Evolutionary conservation across 2,329 filamentous ascomycete species (phyloP).

Genomic region (Fusarium phyllophilum): DNA sequence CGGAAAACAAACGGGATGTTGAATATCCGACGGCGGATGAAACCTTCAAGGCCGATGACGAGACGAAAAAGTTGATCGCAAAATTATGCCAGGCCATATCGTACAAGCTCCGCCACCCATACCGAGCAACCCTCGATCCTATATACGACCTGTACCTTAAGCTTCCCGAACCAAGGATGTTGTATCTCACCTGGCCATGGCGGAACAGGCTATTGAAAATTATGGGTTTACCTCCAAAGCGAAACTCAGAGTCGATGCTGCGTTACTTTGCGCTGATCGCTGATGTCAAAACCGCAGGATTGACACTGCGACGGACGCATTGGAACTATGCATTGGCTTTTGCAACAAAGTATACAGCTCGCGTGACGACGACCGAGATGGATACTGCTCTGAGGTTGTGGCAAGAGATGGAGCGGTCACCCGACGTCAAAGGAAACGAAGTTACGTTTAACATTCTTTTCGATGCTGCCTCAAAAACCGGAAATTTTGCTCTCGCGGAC

Average conservation of each 20-base stretch:
- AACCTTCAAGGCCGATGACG: conserved; percentile 48
- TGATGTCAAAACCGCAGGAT: conserved; percentile 80
- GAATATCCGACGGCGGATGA: conserved; percentile 58
- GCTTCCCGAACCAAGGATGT: conserved; percentile 63
- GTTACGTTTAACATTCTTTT: conserved; percentile 97
- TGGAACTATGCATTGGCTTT: conserved; percentile 90
- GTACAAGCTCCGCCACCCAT: conserved; percentile 55
- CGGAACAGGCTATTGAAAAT: conserved; percentile 74
- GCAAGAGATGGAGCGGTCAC: conserved; percentile 86
- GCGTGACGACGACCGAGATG: conserved; percentile 66
- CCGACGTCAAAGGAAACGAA: conserved; percentile 71
- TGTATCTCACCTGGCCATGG: conserved; percentile 59
- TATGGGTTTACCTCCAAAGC: conserved; percentile 71
- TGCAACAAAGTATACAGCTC: conserved; percentile 75
- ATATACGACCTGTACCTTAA: conserved; percentile 62
- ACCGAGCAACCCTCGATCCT: conserved; percentile 52
- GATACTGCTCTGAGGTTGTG: conserved; percentile 78
- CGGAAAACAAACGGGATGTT: conserved; percentile 60
- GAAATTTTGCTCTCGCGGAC: conserved; percentile 85
- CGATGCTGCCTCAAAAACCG: conserved; percentile 85
- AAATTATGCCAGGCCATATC: conserved; percentile 56
- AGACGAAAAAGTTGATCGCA: conserved; percentile 50
- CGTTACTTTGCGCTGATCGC: conserved; percentile 86
- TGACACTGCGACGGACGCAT: conserved; percentile 73
- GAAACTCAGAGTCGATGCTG: conserved; percentile 72